Percentiles rank a stretch among this genome's conserved stretches.
Evolutionary conservation across 2,329 filamentous ascomycete species (phyloP).

Genomic region (Claviceps arundinis): DNA sequence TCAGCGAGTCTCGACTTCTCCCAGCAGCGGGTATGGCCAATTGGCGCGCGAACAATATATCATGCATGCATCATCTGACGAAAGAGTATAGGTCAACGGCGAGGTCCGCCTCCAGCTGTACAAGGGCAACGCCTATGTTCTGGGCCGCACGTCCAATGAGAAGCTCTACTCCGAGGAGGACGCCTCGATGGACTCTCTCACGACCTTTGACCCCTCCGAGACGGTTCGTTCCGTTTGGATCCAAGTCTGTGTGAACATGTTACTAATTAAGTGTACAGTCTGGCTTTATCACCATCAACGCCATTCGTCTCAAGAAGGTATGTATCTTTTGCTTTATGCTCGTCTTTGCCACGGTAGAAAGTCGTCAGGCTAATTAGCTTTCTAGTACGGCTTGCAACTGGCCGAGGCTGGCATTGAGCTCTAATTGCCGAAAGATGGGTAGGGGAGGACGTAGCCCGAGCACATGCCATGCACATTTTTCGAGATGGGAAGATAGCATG

Average conservation of each 20-base stretch:
- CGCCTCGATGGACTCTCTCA: conserved; percentile 33
- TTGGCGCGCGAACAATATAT: neutral
- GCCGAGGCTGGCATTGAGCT: conserved; percentile 2
- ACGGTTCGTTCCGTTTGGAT: conserved; percentile 12
- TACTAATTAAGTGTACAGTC: conserved; percentile 1
- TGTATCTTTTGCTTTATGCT: neutral
- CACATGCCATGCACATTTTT: neutral
- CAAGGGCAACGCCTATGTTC: conserved; percentile 24
- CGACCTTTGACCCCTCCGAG: conserved; percentile 27
- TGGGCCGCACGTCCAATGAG: conserved; percentile 24
- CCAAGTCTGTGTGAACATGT: neutral
- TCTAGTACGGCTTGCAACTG: conserved; percentile 1
- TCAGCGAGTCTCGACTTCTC: conserved; percentile 3
- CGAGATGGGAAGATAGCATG: neutral
- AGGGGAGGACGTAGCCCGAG: neutral
- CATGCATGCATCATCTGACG: neutral
- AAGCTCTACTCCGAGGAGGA: conserved; percentile 36
- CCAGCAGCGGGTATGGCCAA: neutral
- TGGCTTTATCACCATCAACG: conserved; percentile 52
- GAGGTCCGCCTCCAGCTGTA: conserved; percentile 21
- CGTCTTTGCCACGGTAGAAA: neutral
- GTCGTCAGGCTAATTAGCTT: neutral
- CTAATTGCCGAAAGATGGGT: neutral
- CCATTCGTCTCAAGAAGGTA: conserved; percentile 42
- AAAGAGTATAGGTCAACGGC: conserved; percentile 16